Percentiles rank a stretch among this genome's conserved stretches.
Conservation (phyloP, 1,284 basidiomycete species). For the Ustilago vetiveriae region DNA sequence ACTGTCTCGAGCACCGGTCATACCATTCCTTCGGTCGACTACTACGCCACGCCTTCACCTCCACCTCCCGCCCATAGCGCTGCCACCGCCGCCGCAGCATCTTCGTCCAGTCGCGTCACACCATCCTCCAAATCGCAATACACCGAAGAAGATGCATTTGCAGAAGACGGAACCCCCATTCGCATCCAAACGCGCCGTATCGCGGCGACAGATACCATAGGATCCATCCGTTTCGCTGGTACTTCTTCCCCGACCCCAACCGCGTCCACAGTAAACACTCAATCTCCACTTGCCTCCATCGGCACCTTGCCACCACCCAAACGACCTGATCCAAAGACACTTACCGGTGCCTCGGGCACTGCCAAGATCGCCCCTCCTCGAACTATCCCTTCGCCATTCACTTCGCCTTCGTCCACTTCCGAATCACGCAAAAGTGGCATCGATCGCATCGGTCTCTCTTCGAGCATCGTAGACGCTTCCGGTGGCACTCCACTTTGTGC, state of each 20-base stretch:
- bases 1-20: slow-evolving; percentile 7
- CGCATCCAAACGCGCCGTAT: slow-evolving; percentile 43
- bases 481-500: slow-evolving; percentile 63
- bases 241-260: slow-evolving; percentile 17
- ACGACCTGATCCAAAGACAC: slow-evolving; percentile 43
- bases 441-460: slow-evolving; percentile 46
- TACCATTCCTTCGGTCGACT: slow-evolving; percentile 24
- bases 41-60: slow-evolving; percentile 41
- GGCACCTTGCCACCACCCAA: slow-evolving; percentile 26
- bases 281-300: slow-evolving; percentile 27
- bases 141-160: slow-evolving; percentile 22
- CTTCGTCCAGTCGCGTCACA: slow-evolving; percentile 4
- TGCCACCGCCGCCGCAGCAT: too few relatives aligned
- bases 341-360: slow-evolving; percentile 41
- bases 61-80: too few relatives aligned
- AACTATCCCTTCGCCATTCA: slow-evolving; percentile 7
- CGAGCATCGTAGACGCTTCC: slow-evolving; percentile 40
- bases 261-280: slow-evolving; percentile 28
- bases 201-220: slow-evolving; percentile 47
- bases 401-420: too few relatives aligned
- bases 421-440: slow-evolving; percentile 43
- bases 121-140: slow-evolving; percentile 18
- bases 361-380: slow-evolving; percentile 46
- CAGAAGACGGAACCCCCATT: slow-evolving; percentile 37
- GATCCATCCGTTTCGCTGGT: slow-evolving; percentile 29